phyloP scores from a whole-genome alignment of 306 rosid genomes.

The Trifolium subterraneum region DNA sequence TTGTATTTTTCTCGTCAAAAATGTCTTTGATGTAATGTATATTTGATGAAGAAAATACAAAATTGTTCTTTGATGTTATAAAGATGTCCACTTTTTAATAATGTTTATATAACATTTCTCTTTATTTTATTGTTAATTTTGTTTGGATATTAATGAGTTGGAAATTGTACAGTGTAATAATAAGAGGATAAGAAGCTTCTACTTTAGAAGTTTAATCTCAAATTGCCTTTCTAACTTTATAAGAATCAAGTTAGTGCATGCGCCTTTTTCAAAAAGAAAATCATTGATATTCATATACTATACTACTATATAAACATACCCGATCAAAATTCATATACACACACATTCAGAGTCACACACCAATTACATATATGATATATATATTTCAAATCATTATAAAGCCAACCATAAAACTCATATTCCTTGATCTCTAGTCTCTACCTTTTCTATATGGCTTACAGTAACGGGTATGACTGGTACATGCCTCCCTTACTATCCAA shows the following conservation, averaged over 20 bases:
- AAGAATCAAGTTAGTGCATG: slow-evolving; percentile 12
- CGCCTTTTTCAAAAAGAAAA: neutral
- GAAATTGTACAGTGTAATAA: slow-evolving; percentile 13
- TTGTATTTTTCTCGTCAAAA: too few species aligned
- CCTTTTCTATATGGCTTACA: neutral
- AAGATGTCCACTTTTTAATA: too few species aligned
- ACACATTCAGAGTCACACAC: neutral
- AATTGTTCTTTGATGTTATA: too few species aligned
- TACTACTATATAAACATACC: neutral
- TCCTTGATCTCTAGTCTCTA: neutral
- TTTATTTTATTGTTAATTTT: neutral
- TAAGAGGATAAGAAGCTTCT: slow-evolving; percentile 29
- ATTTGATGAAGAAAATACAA: too few species aligned
- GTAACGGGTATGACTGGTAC: slow-evolving; percentile 5
- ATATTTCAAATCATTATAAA: neutral
- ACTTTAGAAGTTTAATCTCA: slow-evolving; percentile 10
- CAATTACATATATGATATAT: neutral
- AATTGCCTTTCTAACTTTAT: neutral
- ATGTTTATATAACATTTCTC: too few species aligned
- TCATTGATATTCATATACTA: neutral
- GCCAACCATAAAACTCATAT: slow-evolving; percentile 9
- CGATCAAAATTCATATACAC: neutral
- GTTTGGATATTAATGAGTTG: neutral
- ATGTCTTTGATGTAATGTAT: too few species aligned
- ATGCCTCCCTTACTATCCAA: neutral